A percentile compares a stretch with the other conserved stretches of the same genome.
phyloP scores from a whole-genome alignment of 2,329 filamentous ascomycete species.

The Pyricularia sp. region DNA sequence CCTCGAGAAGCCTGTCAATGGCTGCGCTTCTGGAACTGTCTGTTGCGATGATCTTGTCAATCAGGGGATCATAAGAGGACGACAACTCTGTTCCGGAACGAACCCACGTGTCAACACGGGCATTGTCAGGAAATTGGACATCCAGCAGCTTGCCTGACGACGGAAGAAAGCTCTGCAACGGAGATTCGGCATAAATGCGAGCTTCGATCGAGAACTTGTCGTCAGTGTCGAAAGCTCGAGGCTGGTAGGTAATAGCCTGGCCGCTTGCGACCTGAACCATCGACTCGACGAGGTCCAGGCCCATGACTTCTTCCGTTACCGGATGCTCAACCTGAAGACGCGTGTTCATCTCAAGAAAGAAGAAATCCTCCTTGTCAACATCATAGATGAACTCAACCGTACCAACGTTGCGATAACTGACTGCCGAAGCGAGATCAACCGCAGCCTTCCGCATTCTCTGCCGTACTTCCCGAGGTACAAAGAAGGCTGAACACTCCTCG shows the following conservation, averaged over 20 bases:
- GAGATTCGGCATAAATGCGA: slow-evolving; percentile 61
- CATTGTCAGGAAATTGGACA: slow-evolving; percentile 37
- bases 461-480: slow-evolving; percentile 19
- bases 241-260: slow-evolving; percentile 15
- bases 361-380: slow-evolving; percentile 5
- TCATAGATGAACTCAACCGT: slow-evolving; percentile 9
- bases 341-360: slow-evolving; percentile 9
- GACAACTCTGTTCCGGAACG: slow-evolving; percentile 32
- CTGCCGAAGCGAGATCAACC: neutral
- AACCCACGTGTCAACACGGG: slow-evolving; percentile 57
- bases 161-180: slow-evolving; percentile 50
- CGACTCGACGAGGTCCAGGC: slow-evolving; percentile 23
- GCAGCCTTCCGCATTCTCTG: slow-evolving; percentile 12
- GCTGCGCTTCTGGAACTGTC: neutral
- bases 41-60: neutral
- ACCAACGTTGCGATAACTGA: slow-evolving; percentile 6
- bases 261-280: slow-evolving; percentile 29
- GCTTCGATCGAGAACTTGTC: slow-evolving; percentile 49
- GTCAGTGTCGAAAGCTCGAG: neutral
- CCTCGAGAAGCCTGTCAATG: neutral
- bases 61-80: neutral
- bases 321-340: slow-evolving; percentile 31
- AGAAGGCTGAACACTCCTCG: slow-evolving; percentile 50
- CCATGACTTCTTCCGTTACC: slow-evolving; percentile 25
- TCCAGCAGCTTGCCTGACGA: slow-evolving; percentile 34